Base-by-base conservation (phyloP, 164 flowering plant genomes). In the Macadamia tetraphylla region DNA sequence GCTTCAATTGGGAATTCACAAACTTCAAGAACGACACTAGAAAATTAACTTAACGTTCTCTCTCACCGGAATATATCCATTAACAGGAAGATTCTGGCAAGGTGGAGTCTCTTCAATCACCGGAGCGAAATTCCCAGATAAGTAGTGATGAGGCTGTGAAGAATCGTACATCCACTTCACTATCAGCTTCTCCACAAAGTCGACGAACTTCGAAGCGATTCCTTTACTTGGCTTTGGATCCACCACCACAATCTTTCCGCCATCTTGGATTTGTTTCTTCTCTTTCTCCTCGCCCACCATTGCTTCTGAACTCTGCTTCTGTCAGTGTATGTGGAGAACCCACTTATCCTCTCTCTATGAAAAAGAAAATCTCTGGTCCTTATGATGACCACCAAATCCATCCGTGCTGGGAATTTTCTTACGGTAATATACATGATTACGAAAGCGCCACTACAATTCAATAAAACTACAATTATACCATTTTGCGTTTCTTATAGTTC, bases 61-160 rank as follows among this genome's bases (percentile, higher is more conserved):
- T 67, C 84, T 72, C 55, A 87, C 95, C 53, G 97, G 98, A 13
- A 94, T 88, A 40, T 71, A 64, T 35, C 98, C 98, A 56, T 58
- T 75, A 68, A 94, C 84, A 8, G 76, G 73, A 44, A 94, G 89
- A 72, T 91, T 77, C 9, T 71, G 61, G 68, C 70, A 72, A 13
- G 98, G 98, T 44, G 97, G 93, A 44, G 96, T 89, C 71, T 94
- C 98, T 0, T 83, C 80, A 6, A 51, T 42, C 44, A 81, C 85
- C 0, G 98, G 98, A 68, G 93, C 94, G 67, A 85, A 91, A 73
- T 89, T 90, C 1, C 98, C 94, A 30, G 88, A 64, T 32, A 91
- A 85, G 69, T 81, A 94, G 62, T 82, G 87, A 0, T 73, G 89
- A 63, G 96, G 87, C 67, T 73, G 69, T 1, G 84, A 74, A 9